Evolutionary conservation across 2,329 filamentous ascomycete species (phyloP).

Genomic region (Chaetomium globosum): DNA sequence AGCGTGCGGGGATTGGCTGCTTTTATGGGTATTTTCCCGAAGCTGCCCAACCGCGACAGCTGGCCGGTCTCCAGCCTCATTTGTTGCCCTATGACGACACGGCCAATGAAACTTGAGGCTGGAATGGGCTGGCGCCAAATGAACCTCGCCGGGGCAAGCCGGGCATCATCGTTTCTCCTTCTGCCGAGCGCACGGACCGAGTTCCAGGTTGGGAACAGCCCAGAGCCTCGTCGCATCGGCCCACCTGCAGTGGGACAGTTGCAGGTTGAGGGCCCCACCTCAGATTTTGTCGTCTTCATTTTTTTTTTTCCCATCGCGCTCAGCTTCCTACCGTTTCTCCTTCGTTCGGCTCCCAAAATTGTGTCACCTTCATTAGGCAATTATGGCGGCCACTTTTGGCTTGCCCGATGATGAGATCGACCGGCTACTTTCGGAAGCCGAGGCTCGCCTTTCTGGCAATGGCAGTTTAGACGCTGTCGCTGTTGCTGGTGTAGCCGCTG

Average conservation of each 20-base stretch:
- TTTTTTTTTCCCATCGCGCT: conserved; percentile 15
- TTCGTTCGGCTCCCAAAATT: background rate
- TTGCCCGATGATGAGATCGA: conserved; percentile 46
- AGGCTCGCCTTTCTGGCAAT: conserved; percentile 42
- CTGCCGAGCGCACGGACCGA: conserved; percentile 21
- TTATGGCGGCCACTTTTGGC: conserved; percentile 37
- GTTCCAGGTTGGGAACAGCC: background rate
- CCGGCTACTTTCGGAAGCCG: conserved; percentile 45
- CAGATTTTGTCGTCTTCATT: conserved; percentile 15
- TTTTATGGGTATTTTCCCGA: conserved; percentile 23
- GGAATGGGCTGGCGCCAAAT: background rate
- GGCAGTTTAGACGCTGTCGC: conserved; percentile 25
- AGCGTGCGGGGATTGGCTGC: conserved; percentile 29
- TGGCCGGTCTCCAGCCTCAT: conserved; percentile 38
- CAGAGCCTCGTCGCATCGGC: no score
- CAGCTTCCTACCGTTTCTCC: background rate
- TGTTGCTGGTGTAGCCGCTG: conserved; percentile 19
- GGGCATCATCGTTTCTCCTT: conserved; percentile 32
- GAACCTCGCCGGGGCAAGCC: background rate
- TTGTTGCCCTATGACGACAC: conserved; percentile 35
- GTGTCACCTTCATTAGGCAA: conserved; percentile 21
- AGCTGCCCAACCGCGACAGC: conserved; percentile 37
- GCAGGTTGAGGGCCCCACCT: conserved; percentile 17
- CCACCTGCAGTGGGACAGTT: background rate
- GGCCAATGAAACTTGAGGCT: conserved; percentile 9